A percentile compares a stretch with the other conserved stretches of the same genome.
phyloP scores from a whole-genome alignment of 768 basidiomycete genomes.

The Pleurotus cornucopiae region DNA sequence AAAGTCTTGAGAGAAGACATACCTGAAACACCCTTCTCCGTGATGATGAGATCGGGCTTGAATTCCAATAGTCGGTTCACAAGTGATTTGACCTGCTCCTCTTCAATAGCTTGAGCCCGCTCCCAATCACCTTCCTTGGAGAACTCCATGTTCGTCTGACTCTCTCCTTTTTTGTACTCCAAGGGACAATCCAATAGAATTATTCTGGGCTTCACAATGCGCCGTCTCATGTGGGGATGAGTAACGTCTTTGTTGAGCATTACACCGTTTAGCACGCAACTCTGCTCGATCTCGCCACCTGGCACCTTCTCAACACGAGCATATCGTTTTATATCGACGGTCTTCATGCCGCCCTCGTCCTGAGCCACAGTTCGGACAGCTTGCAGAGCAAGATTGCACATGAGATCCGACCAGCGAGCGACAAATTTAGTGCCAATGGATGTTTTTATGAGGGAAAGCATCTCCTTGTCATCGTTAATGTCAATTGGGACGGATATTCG shows the following conservation, averaged over 20 bases:
- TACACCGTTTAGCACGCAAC: constrained; percentile 80
- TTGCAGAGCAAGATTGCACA: constrained; percentile 92
- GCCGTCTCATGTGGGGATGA: constrained; percentile 91
- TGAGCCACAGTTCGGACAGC: constrained; percentile 87
- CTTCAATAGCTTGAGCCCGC: constrained; percentile 89
- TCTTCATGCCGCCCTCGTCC: constrained; percentile 72
- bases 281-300: constrained; percentile 95
- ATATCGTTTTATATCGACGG: constrained; percentile 97
- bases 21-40: constrained; percentile 98
- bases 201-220: constrained; percentile 87
- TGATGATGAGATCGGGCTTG: constrained; percentile 92
- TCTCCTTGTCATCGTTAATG: constrained; percentile 77
- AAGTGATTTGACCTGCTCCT: constrained; percentile 90
- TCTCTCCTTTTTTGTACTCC: constrained; percentile 99
- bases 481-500: constrained; percentile 89
- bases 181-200: constrained; percentile 90
- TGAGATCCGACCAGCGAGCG: constrained; percentile 92
- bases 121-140: constrained; percentile 93
- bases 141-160: constrained; percentile 98
- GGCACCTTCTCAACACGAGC: constrained; percentile 97
- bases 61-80: constrained; percentile 86
- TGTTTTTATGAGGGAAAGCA: constrained; percentile 96
- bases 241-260: constrained; percentile 99
- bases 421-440: constrained; percentile 99
- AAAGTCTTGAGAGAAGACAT: constrained; percentile 21